A percentile compares a stretch with the other conserved stretches of the same genome.
phyloP scores from a whole-genome alignment of 2,329 filamentous ascomycete genomes.

The Dryadomyces quercivorus region DNA sequence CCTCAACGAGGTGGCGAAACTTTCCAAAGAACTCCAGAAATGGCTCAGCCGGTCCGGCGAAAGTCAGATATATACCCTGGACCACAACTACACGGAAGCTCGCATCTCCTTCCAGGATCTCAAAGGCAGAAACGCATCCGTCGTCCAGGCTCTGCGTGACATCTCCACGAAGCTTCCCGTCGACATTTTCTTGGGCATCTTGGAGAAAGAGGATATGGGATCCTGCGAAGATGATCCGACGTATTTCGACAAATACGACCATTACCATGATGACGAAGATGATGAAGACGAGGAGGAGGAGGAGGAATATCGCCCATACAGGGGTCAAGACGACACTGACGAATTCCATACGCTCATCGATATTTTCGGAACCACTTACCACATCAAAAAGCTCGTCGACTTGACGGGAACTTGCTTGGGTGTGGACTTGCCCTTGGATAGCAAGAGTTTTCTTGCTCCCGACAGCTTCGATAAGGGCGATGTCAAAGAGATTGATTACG shows the following conservation, averaged over 20 bases:
- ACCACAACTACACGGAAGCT: slow-evolving; percentile 14
- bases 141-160: not conserved
- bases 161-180: not conserved
- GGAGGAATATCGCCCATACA: no score
- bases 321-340: not conserved
- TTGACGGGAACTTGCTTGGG: not conserved
- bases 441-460: not conserved
- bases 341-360: not conserved
- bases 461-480: not conserved
- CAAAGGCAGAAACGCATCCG: not conserved
- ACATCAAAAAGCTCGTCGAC: not conserved
- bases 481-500: slow-evolving; percentile 1
- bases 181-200: not conserved
- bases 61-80: slow-evolving; percentile 10
- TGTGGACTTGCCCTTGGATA: not conserved
- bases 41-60: not conserved
- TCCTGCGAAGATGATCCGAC: not conserved
- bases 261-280: not conserved
- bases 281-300: no score
- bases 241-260: not conserved
- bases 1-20: not conserved
- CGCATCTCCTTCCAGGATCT: not conserved
- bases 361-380: not conserved
- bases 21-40: not conserved
- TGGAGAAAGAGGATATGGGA: not conserved